Evolutionary conservation across 2,329 filamentous ascomycete genomes (phyloP).

Genomic region (Shiraia sp.): DNA sequence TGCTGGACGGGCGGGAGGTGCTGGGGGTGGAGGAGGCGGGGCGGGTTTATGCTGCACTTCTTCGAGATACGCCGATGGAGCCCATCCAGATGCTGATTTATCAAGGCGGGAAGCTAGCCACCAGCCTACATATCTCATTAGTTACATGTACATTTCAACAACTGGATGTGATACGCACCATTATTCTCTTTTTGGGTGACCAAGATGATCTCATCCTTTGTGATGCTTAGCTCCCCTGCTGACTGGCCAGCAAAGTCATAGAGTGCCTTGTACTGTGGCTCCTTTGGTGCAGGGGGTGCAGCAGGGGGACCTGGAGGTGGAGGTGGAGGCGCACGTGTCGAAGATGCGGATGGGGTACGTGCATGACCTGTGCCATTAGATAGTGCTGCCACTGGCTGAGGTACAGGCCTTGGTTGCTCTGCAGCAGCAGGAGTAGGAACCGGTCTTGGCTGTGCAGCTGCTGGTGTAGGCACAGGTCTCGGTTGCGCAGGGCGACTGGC

Average conservation of each 20-base stretch:
- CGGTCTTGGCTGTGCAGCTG: conserved; percentile 47
- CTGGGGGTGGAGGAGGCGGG: conserved; percentile 56
- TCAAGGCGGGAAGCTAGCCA: conserved; percentile 82
- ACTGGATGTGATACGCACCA: conserved; percentile 61
- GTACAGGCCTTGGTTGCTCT: conserved; percentile 52
- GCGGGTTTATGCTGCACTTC: conserved; percentile 67
- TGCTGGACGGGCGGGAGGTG: conserved; percentile 61
- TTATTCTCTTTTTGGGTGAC: conserved; percentile 95
- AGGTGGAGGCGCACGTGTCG: conserved; percentile 52
- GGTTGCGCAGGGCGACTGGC: conserved; percentile 54
- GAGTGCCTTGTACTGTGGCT: conserved; percentile 83
- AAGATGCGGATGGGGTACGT: conserved; percentile 46
- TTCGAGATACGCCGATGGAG: conserved; percentile 91
- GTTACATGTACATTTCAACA: conserved; percentile 9
- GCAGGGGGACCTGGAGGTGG: conserved; percentile 68
- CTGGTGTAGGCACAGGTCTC: conserved; percentile 36
- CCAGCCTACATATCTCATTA: conserved; percentile 68
- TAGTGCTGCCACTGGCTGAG: conserved; percentile 60
- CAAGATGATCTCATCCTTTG: conserved; percentile 78
- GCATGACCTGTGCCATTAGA: conserved; percentile 51
- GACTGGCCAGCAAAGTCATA: conserved; percentile 90
- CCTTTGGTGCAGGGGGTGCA: conserved; percentile 62
- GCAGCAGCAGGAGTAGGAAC: conserved; percentile 59
- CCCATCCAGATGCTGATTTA: conserved; percentile 80
- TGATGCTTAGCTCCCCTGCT: conserved; percentile 82